These are phyloP conservation scores for Sugiyamaella valdiviana DNA, from an alignment of 805 yeast species.

Conservation along the genomic window DNA sequence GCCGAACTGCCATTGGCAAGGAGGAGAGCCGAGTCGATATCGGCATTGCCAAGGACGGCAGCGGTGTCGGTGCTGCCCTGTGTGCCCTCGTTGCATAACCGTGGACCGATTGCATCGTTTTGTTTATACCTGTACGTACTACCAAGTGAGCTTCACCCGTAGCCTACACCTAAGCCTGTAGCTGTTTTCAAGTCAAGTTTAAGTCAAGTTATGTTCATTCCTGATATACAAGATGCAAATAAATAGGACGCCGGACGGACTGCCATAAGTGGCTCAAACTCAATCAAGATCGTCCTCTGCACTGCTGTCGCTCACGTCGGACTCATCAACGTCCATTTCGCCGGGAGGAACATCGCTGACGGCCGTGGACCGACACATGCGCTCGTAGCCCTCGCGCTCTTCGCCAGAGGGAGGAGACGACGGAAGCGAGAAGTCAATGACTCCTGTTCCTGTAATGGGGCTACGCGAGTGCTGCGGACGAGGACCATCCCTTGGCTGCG, in stretches of 20 bases:
- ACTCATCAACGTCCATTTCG: neutral
- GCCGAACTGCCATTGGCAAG: constrained; percentile 48
- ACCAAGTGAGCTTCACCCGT: too few relatives aligned
- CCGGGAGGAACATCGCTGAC: neutral
- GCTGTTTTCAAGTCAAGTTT: too few relatives aligned
- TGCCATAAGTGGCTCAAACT: neutral
- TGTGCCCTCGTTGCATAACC: constrained; percentile 55
- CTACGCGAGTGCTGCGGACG: neutral
- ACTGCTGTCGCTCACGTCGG: neutral
- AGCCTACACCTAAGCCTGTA: too few relatives aligned
- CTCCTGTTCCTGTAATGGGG: constrained; percentile 8
- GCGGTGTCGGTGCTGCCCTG: constrained; percentile 96
- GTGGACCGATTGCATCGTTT: neutral
- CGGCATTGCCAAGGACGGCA: constrained; percentile 87
- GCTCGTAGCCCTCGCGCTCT: neutral
- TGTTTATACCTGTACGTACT: neutral
- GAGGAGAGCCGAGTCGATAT: constrained; percentile 70
- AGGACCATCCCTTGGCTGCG: neutral
- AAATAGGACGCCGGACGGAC: too few relatives aligned
- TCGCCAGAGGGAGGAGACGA: neutral
- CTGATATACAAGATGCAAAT: too few relatives aligned
- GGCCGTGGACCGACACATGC: neutral
- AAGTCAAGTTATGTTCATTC: too few relatives aligned
- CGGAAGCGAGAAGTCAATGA: constrained; percentile 7
- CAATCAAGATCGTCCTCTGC: neutral